Percentiles rank a stretch among this genome's conserved stretches.
phyloP scores from a whole-genome alignment of 2,329 filamentous ascomycete genomes.

The Hymenoscyphus linearis region DNA sequence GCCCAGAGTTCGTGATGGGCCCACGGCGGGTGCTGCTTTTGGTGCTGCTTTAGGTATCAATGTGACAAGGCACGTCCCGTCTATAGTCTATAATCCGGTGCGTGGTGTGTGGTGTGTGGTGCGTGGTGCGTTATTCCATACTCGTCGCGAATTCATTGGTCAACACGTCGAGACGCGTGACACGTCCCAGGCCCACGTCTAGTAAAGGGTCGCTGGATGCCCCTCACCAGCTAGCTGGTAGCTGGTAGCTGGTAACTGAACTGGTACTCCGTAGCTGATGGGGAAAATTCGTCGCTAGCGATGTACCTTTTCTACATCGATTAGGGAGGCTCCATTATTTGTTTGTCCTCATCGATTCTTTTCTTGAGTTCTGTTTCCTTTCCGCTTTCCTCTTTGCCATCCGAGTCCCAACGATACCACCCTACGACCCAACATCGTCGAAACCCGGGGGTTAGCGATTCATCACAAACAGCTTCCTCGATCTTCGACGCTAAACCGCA shows the following conservation, averaged over 20 bases:
- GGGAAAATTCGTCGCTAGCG: neutral
- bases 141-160: constrained; percentile 22
- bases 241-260: too few species aligned
- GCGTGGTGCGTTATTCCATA: constrained; percentile 15
- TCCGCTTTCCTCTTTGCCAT: neutral
- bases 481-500: constrained; percentile 8
- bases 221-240: neutral
- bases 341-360: neutral
- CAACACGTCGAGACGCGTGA: constrained; percentile 14
- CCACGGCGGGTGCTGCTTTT: constrained; percentile 13
- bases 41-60: constrained; percentile 1
- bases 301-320: neutral
- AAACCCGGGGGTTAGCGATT: constrained; percentile 5
- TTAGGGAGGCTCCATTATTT: neutral
- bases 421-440: neutral
- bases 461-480: constrained; percentile 8
- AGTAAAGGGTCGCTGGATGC: constrained; percentile 1
- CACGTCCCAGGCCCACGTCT: too few species aligned
- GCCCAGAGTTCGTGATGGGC: constrained; percentile 7
- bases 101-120: too few species aligned
- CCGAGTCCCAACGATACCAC: neutral
- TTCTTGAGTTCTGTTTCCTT: neutral
- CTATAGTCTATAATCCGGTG: neutral
- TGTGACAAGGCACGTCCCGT: constrained; percentile 1
- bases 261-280: too few species aligned